These are phyloP conservation scores for Coemansia sp. DNA, from an alignment of 192 early-diverging fungal genomes.

Conservation along the genomic window DNA sequence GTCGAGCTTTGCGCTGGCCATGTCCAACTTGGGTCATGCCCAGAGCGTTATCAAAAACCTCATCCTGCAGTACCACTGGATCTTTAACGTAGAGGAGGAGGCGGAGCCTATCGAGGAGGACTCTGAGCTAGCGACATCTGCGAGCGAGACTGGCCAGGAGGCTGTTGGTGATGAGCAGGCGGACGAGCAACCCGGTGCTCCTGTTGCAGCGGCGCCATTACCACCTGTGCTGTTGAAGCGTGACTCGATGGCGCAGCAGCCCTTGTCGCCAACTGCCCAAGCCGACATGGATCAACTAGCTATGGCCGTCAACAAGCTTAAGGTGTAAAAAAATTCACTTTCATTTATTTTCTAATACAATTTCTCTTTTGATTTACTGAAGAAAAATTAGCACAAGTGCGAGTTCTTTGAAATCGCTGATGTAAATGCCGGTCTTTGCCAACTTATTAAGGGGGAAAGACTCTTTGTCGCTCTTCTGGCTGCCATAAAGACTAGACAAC, in stretches of 20 bases:
- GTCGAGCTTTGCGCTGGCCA: conserved; percentile 65
- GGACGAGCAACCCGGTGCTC: background rate
- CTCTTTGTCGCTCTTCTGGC: no score
- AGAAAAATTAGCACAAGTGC: no score
- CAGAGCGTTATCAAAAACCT: conserved; percentile 75
- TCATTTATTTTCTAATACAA: background rate
- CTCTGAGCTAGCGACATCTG: conserved; percentile 2
- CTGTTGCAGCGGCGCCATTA: no score
- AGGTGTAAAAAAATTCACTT: conserved; percentile 17
- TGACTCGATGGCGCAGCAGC: conserved; percentile 21
- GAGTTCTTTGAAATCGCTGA: no score
- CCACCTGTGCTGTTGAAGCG: background rate
- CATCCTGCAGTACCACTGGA: conserved; percentile 77
- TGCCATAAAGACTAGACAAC: no score
- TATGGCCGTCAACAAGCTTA: conserved; percentile 40
- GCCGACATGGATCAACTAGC: conserved; percentile 50
- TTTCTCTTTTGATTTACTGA: background rate
- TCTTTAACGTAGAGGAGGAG: conserved; percentile 75
- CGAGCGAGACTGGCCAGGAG: conserved; percentile 1
- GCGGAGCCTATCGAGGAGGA: conserved; percentile 53
- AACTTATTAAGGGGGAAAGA: no score
- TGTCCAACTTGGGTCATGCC: conserved; percentile 76
- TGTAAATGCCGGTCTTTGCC: no score
- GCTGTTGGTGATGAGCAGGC: background rate
- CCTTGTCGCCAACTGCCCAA: conserved; percentile 29